Base-by-base conservation (phyloP, 2,329 filamentous ascomycete species). In the Biscogniauxia mediterranea region DNA sequence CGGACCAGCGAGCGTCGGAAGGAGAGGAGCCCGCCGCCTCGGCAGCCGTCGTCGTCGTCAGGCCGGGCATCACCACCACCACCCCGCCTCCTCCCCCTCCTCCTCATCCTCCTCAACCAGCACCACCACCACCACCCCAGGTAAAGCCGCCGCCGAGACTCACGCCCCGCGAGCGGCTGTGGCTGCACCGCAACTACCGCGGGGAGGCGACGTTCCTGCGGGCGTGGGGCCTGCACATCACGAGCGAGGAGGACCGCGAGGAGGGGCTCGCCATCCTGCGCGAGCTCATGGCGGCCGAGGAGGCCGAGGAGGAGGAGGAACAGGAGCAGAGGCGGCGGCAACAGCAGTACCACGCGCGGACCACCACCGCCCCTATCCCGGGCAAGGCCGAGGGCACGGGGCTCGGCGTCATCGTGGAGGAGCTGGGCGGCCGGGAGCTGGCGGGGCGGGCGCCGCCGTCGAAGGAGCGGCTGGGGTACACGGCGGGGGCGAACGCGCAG, bases 171-270 rank as follows among this genome's bases (percentile, higher is more conserved):
- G 70, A 72, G 49, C 61, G 69, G 6, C 62, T 70, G 25, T 72
- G 70, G 70, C 55, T 72, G 26, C 70, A 72, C 59, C 56, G 63
- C 28, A 66, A 72, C 50, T 72, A 72, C 60, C 68, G 69, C 15
- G 70, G 70, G 49, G 70, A 72, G 57, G 68, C 69, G 3, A 66
- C 60, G 9, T 72, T 72, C 60, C 59, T 72, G 26, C 66, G 63
- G 20, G 68, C 70, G 6, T 72, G 70, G 70, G 70, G 70, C 1
- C 60, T 71, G 9, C 59, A 64, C 50, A 71, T 72, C n/a, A 56
- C 57, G 9, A 67, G 52, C 20, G 62, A 64, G 19, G 64, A 67
- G n/a, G 70, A 72, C n/a, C 64, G 70, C 5, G 65, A 64, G 13
- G 70, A 72, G 51, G 70, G 70, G 0, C 57, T 60, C 3, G 46